Evolutionary conservation across 805 yeast species (phyloP), one percentile per base, ranked within the genome.

Genomic region (Saccharomycopsis fermentans): DNA sequence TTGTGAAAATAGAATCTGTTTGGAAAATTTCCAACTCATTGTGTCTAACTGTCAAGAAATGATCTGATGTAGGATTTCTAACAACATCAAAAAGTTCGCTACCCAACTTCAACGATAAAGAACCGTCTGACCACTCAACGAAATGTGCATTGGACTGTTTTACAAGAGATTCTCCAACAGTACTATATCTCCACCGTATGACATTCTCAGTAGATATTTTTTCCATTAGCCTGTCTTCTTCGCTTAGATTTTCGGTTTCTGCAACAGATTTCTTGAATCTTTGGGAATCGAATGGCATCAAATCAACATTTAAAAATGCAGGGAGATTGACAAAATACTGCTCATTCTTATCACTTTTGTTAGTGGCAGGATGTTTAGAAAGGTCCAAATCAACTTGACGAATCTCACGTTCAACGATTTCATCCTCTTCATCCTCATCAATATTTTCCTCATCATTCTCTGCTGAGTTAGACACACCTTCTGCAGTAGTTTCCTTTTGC

Each of bases 91-190:
- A 92, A 63, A 85, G 77, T 71, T 94, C 99, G 53, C 79, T 77
- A 35, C 99, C 99, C 40, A 94, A 73, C 67, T 89, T 91, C 64
- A 94, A 74, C 1, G 97, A 90, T 62, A 83, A 73, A 3, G 89
- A 77, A 1, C 99, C 99, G 71, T 94, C 98, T 58, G 87, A 86
- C 99, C 99, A 94, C 69, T 89, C 87, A 37, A 94, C 80, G 58
- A 92, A 82, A 67, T 91, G 89, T 4, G 97, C 84, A 68, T 94
- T 94, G 9, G 96, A 86, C 69, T 90, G 96, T 65, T 87, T 87
- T 66, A 81, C 80, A 63, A 91, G 82, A 19, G 72, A 69, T 62
- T 86, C 90, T 50, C 83, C 84, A 56, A 78, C 74, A n/a, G 80
- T 81, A 61, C 83, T 84, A 70, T 91, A 92, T 71, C 96, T 82